Conservation (phyloP, 768 basidiomycete species). For the Cubamyces lactineus region DNA sequence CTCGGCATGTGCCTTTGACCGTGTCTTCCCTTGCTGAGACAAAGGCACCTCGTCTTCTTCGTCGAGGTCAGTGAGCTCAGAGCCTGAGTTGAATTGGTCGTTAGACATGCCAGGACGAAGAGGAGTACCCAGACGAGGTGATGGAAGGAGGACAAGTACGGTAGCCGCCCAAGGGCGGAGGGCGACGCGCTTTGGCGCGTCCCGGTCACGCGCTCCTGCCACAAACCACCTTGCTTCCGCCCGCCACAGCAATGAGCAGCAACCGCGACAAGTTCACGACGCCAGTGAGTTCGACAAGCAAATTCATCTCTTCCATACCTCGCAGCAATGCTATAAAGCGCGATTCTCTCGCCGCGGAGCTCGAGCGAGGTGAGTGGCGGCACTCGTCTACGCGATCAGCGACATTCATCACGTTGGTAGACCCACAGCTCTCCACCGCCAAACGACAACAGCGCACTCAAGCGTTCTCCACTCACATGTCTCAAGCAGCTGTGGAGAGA, state of each 20-base stretch:
- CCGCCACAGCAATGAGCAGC: slow-evolving; percentile 23
- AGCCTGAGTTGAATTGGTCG: slow-evolving; percentile 22
- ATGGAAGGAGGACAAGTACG: slow-evolving; percentile 1
- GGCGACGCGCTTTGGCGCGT: slow-evolving; percentile 1
- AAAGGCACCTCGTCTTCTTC: slow-evolving; percentile 29
- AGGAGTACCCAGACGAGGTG: not conserved
- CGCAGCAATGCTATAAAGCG: slow-evolving; percentile 52
- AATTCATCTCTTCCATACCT: slow-evolving; percentile 21
- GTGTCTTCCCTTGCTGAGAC: slow-evolving; percentile 12
- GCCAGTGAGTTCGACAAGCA: slow-evolving; percentile 24
- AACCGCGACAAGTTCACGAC: slow-evolving; percentile 30
- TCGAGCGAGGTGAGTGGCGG: slow-evolving; percentile 56
- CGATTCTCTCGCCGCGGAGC: slow-evolving; percentile 67
- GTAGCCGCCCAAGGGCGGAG: too few relatives aligned
- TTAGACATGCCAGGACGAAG: slow-evolving; percentile 10
- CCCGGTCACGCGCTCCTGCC: not conserved
- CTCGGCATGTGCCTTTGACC: slow-evolving; percentile 3
- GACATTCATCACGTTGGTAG: slow-evolving; percentile 39
- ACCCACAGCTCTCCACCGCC: slow-evolving; percentile 65
- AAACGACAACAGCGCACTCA: slow-evolving; percentile 71
- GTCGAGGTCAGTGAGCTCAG: slow-evolving; percentile 35
- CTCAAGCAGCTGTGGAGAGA: slow-evolving; percentile 68
- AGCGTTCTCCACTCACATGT: slow-evolving; percentile 61
- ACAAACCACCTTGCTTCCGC: slow-evolving; percentile 2
- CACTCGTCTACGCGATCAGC: slow-evolving; percentile 5